Evolutionary conservation across 2,329 filamentous ascomycete species (phyloP).

Genomic region (Teratosphaeria destructans): DNA sequence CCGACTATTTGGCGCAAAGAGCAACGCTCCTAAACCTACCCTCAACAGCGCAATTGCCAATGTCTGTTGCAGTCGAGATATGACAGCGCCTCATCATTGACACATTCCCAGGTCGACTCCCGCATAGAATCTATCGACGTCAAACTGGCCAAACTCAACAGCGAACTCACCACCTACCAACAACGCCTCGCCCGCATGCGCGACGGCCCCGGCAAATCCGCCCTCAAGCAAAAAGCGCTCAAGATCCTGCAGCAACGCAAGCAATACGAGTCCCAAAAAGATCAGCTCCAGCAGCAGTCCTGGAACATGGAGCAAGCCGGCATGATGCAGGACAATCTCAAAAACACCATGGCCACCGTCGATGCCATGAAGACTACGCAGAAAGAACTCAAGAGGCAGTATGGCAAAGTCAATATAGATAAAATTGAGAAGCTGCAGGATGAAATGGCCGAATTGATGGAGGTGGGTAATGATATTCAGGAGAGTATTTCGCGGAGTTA

Average conservation of each 20-base stretch:
- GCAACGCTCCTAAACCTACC: conserved; percentile 78
- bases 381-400: conserved; percentile 84
- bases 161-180: conserved; percentile 82
- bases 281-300: conserved; percentile 85
- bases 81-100: neutral
- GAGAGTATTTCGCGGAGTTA: conserved; percentile 86
- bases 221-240: conserved; percentile 86
- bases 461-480: conserved; percentile 96
- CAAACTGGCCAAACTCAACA: conserved; percentile 84
- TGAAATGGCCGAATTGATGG: conserved; percentile 97
- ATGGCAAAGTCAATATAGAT: conserved; percentile 94
- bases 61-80: conserved; percentile 35
- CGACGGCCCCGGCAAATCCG: conserved; percentile 85
- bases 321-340: conserved; percentile 97
- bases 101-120: conserved; percentile 53
- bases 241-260: conserved; percentile 90
- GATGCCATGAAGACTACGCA: conserved; percentile 96
- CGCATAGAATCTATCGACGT: conserved; percentile 83
- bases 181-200: conserved; percentile 83
- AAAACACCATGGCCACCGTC: conserved; percentile 96
- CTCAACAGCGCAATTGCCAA: conserved; percentile 73
- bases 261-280: conserved; percentile 85
- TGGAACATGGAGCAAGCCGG: conserved; percentile 99
- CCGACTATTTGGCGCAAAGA: conserved; percentile 84
- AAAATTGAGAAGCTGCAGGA: conserved; percentile 97